Base-by-base conservation (phyloP, 768 basidiomycete species). In the Pleurotus giganteus region DNA sequence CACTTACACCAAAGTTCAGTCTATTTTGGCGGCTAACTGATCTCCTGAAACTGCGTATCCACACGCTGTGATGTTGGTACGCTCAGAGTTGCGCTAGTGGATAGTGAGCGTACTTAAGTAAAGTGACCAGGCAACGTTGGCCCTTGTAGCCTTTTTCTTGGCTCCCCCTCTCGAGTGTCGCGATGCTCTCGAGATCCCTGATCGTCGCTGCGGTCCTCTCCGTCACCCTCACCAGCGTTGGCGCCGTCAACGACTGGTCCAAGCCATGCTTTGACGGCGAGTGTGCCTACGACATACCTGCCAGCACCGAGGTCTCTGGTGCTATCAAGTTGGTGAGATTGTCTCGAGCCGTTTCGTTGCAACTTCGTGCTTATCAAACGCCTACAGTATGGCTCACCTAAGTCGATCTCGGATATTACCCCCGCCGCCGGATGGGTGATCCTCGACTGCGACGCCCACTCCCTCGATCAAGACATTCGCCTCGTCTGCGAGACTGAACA, bases 231-330 rank as follows among this genome's bases (percentile, higher is more conserved):
- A 26, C 44, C 23, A 13, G 44, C 23, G 44, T 28, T 4, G 12
- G 11, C 27, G 44, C 44, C 17, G 3, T 45, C 44, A 64, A 63
- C 45, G 66, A 67, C 53, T 66, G 65, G 65, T 34, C 55, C 13
- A 57, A 53, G 19, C 63, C 66, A 5, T 67, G 66, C 47, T 59
- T 64, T 12, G 47, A 63, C 27, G 66, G 66, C 24, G 47, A 44
- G 21, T 67, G 66, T 43, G 53, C 57, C 13, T 67, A 66, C 44
- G 59, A 61, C 34, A 43, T 62, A 19, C 58, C 55, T 12, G 47
- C 29, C 11, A 24, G 31, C 17, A 7, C 47, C 15, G 47, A 32
- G n/a, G 34, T 23, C 6, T 50, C 47, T 34, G 47, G 47, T 4
- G 21, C 31, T 9, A 31, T 50, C 47, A 50, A 50, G 34, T 12